These are phyloP conservation scores for Cryptosporidium sp. DNA, from an alignment of 169 alveolate genomes.

Conservation along the genomic window DNA sequence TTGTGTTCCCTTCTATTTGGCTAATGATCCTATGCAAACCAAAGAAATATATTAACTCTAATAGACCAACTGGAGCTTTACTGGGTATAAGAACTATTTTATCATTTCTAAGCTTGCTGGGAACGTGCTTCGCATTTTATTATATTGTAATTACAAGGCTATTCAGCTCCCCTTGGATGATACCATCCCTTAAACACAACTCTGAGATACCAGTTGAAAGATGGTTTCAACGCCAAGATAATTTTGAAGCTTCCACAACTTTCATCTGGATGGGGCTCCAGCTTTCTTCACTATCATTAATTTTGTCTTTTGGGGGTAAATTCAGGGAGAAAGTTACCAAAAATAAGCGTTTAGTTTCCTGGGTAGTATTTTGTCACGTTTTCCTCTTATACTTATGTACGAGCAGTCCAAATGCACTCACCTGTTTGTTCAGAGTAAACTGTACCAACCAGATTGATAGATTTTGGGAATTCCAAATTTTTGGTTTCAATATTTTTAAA, in stretches of 20 bases:
- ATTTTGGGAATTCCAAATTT: neutral
- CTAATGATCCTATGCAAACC: slow-evolving; percentile 57
- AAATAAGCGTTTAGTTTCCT: slow-evolving; percentile 29
- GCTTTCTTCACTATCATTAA: slow-evolving; percentile 34
- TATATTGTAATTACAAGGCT: slow-evolving; percentile 31
- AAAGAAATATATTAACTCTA: slow-evolving; percentile 4
- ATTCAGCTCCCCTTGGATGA: slow-evolving; percentile 35
- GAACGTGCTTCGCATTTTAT: slow-evolving; percentile 27
- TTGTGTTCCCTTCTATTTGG: slow-evolving; percentile 57
- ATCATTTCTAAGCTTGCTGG: slow-evolving; percentile 30
- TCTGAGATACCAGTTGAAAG: slow-evolving; percentile 41
- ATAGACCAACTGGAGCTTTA: slow-evolving; percentile 41
- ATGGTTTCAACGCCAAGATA: slow-evolving; percentile 69
- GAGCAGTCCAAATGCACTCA: slow-evolving; percentile 46
- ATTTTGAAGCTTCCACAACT: slow-evolving; percentile 66
- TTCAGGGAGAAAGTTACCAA: slow-evolving; percentile 63
- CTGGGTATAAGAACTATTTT: slow-evolving; percentile 33
- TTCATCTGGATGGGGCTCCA: slow-evolving; percentile 72
- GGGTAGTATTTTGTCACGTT: slow-evolving; percentile 53
- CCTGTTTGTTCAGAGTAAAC: slow-evolving; percentile 70
- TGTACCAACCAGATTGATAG: slow-evolving; percentile 33
- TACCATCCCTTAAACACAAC: slow-evolving; percentile 30
- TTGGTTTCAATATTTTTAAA: slow-evolving; percentile 18
- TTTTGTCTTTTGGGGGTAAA: slow-evolving; percentile 57
- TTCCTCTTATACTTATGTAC: slow-evolving; percentile 3